Base-by-base conservation (phyloP, 192 early-diverging fungal species). In the Dissophora globulifera region DNA sequence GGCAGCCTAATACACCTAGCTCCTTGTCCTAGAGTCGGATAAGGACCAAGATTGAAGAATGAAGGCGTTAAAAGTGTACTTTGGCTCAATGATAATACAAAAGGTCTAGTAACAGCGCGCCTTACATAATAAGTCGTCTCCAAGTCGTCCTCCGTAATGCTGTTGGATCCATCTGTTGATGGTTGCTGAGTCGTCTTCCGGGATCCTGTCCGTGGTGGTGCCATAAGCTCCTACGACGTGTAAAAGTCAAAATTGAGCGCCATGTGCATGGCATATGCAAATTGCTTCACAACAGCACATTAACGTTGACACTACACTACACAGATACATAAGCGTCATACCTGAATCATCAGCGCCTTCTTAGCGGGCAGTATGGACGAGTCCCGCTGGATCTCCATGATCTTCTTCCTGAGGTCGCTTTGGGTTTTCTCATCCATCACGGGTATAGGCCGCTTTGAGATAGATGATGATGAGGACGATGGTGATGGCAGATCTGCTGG, bases 291-390 rank as follows among this genome's bases (percentile, higher is more conserved):
- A 5, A n/a, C n/a, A n/a, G n/a, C n/a, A n/a, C n/a, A n/a, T n/a
- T n/a, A n/a, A n/a, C n/a, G n/a, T n/a, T n/a, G n/a, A n/a, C n/a
- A n/a, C n/a, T n/a, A n/a, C n/a, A n/a, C n/a, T n/a, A n/a, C n/a
- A n/a, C n/a, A n/a, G n/a, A 41, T 54, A 4, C 17, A 45, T 19
- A 19, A 20, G 5, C 8, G 22, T 10, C 48, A 33, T 79, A 90
- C 90, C 85, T 93, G 92, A n/a, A 94, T 90, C 55, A 79, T 78
- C 61, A 78, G 81, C 13, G 91, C 88, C 60, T 94, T 94, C 40
- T 89, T 85, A n/a, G 69, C 70, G 33, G 84, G 64, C 23, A 71
- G 35, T 12, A 91, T 63, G 13, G 53, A 19, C 13, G 62, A 50
- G 60, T 93, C 81, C 25, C 54, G 29, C 60, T 91, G 91, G 50